phyloP scores from a whole-genome alignment of 805 yeast species.

The Ogataea kodamae region DNA sequence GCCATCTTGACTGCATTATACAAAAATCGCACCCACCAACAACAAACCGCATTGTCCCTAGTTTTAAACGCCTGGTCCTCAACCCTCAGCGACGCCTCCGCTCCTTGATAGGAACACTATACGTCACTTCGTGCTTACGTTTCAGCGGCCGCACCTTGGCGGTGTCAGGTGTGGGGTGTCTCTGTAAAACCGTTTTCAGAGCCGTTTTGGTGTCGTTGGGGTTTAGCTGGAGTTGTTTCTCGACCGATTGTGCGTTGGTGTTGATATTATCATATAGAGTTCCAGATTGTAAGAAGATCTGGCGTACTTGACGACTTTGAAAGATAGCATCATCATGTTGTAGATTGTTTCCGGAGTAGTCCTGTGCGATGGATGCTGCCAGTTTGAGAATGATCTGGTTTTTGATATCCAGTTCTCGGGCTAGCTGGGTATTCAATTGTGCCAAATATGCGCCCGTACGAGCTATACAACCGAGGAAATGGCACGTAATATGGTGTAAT shows the following conservation, averaged over 20 bases:
- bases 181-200: slow-evolving; percentile 1
- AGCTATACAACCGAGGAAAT: slow-evolving; percentile 7
- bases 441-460: slow-evolving; percentile 14
- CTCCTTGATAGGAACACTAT: slow-evolving; percentile 13
- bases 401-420: slow-evolving; percentile 18
- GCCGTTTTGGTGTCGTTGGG: neutral
- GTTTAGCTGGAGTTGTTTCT: neutral
- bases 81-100: slow-evolving; percentile 2
- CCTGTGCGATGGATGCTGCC: slow-evolving; percentile 22
- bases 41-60: slow-evolving; percentile 29
- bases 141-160: slow-evolving; percentile 4
- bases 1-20: slow-evolving; percentile 43
- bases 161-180: neutral
- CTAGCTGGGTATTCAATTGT: slow-evolving; percentile 8
- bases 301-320: slow-evolving; percentile 17
- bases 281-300: slow-evolving; percentile 18
- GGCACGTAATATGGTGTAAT: neutral
- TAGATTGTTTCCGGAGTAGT: slow-evolving; percentile 17
- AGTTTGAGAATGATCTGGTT: slow-evolving; percentile 24
- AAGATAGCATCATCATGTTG: slow-evolving; percentile 19
- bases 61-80: neutral
- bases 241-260: slow-evolving; percentile 11
- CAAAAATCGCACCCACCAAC: slow-evolving; percentile 30
- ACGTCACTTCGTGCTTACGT: slow-evolving; percentile 4
- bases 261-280: slow-evolving; percentile 13